Percentiles rank a stretch among this genome's conserved stretches.
phyloP scores from a whole-genome alignment of 2,329 filamentous ascomycete species.

The Blastomyces emzantsi region DNA sequence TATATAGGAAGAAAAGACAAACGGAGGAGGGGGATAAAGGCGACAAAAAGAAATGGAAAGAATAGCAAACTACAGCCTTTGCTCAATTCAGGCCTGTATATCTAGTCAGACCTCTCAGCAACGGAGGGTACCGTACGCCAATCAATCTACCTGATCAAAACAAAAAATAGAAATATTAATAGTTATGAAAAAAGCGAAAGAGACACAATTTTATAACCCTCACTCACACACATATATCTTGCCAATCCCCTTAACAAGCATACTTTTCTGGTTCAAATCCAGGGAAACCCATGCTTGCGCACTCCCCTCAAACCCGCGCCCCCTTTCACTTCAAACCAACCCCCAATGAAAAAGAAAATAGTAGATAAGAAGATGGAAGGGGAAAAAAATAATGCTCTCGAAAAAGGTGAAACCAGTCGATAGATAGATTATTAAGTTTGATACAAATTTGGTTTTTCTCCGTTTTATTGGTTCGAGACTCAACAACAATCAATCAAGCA shows the following conservation, averaged over 20 bases:
- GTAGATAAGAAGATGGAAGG: not conserved
- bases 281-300: not conserved
- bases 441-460: slow-evolving; percentile 16
- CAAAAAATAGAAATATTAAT: slow-evolving; percentile 13
- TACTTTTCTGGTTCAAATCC: not conserved
- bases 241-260: not conserved
- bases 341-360: not conserved
- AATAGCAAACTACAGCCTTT: not conserved
- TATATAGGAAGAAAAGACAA: too few relatives aligned
- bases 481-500: slow-evolving; percentile 4
- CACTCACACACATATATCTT: not conserved
- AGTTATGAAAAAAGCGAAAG: not conserved
- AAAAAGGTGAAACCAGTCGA: not conserved
- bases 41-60: slow-evolving; percentile 17
- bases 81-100: too few relatives aligned
- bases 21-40: slow-evolving; percentile 17
- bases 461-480: slow-evolving; percentile 6
- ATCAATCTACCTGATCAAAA: slow-evolving; percentile 6
- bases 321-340: not conserved
- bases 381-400: not conserved
- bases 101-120: slow-evolving; percentile 10
- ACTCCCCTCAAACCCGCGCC: not conserved
- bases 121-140: not conserved
- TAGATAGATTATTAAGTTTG: slow-evolving; percentile 23
- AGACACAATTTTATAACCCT: not conserved